Evolutionary conservation across 306 rosid species (phyloP).

Genomic region (Rubus idaeus): DNA sequence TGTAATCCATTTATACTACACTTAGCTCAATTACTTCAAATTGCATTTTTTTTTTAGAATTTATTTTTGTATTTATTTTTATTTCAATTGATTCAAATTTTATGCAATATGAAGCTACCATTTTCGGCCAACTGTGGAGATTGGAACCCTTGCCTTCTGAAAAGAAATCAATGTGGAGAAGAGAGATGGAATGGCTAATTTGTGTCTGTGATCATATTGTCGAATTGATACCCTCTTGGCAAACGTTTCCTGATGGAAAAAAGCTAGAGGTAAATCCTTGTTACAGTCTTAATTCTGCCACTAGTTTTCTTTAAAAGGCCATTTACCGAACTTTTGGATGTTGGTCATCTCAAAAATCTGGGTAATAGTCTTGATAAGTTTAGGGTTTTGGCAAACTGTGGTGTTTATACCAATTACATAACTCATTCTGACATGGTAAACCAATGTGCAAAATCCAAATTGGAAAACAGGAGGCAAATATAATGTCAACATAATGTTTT

Average conservation of each 20-base stretch:
- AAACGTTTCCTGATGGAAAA: slow-evolving; percentile 57
- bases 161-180: slow-evolving; percentile 58
- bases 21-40: neutral
- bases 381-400: too few species aligned
- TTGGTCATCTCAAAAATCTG: neutral
- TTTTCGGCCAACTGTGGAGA: slow-evolving; percentile 63
- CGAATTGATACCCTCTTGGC: slow-evolving; percentile 52
- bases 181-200: slow-evolving; percentile 62
- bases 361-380: too few species aligned
- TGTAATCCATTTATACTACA: neutral
- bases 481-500: neutral
- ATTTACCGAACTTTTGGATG: neutral
- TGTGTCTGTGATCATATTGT: slow-evolving; percentile 57
- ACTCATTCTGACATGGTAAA: neutral
- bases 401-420: too few species aligned
- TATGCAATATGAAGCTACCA: slow-evolving; percentile 33
- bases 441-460: neutral
- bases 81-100: neutral
- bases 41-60: neutral
- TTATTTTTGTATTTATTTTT: neutral
- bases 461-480: neutral
- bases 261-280: slow-evolving; percentile 41
- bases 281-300: neutral
- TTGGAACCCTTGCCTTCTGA: slow-evolving; percentile 49
- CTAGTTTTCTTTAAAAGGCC: neutral